Evolutionary conservation across 129 eudicot species (phyloP), one percentile per base, ranked within the genome.

Genomic region (Solidago caesia): DNA sequence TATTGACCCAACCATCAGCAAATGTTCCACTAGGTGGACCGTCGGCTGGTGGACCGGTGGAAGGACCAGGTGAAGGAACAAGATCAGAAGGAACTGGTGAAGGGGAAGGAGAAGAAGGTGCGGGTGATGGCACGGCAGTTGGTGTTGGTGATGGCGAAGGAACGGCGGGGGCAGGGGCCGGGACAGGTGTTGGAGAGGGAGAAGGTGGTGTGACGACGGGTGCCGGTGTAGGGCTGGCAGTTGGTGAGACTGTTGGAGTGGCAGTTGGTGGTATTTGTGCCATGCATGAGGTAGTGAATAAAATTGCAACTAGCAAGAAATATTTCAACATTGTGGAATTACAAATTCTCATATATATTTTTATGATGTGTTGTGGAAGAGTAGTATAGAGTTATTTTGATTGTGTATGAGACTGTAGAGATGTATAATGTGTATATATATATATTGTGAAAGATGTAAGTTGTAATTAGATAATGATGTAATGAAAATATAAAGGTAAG

Each of bases 181-280:
- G 87, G 0, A 78, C 62, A 0, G 94, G 81, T 6, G 86, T 64
- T 0, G 90, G 84, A 5, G 93, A 79, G 0, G 94, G 81, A 8
- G 86, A 69, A 0, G 90, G 84, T 5, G 93, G 81, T 14, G 85
- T 64, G 33, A 46, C 48, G 26, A 75, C 33, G 8, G 96, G 90
- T 27, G 87, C 56, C 0, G 95, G 85, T 2, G 92, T 46, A 6
- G 97, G 94, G 15, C 84, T 42, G 81, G 95, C 76, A 11, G 86
- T 70, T 53, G 96, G 96, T 0, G 96, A 75, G 73, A 84, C 80
- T 8, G 68, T 83, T 26, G 97, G 96, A 43, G 97, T 64, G 2
- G 86, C 86, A 7, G 79, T 67, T 3, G 97, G 97, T 5, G 96
- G 56, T 64, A 64, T 1, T 79, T 91, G 97, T 21, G 97, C 96